Evolutionary conservation across 306 rosid species (phyloP), one percentile per base, ranked within the genome.

Genomic region (Ormosia emarginata): DNA sequence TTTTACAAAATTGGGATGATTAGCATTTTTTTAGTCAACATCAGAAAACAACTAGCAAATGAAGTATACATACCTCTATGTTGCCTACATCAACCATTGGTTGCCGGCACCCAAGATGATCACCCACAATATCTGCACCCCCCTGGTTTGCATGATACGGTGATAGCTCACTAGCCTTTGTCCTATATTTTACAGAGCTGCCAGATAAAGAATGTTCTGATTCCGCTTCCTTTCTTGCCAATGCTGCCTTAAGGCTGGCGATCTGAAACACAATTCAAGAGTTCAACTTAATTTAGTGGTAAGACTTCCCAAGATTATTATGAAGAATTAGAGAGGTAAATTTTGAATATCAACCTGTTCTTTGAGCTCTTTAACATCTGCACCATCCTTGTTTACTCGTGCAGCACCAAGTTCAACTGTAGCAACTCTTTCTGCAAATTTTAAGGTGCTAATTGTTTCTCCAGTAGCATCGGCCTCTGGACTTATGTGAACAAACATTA

Each of bases 371-470:
- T 90, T 95, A 72, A 93, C 97, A 83, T 95, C 98, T 33, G 89
- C 18, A 47, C 88, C 81, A 72, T 93, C 98, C 87, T 90, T 95
- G 90, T 95, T 95, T 47, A 93, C 97, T 78, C 87, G 92, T 71
- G 98, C 98, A 84, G 98, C 92, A 36, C 98, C 98, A 43, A 95
- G 95, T 85, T 95, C 98, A 43, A 95, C 98, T 2, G 98, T 95
- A 24, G 98, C 97, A 75, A 93, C 98, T 81, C 98, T 84, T 82
- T 95, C 98, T 73, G 98, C 98, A 85, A 95, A 95, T 86, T 95
- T 95, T 55, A 95, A 88, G 34, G 98, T 95, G 85, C 98, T 95
- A 8, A 95, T 86, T 56, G 98, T 90, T 86, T 95, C 98, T 79
- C 95, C 91, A 71, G 82, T 6, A 43, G 97, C 94, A 76, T 95